Base-by-base conservation (phyloP, 495 filamentous ascomycete genomes). In the Entonaema liquescens region DNA sequence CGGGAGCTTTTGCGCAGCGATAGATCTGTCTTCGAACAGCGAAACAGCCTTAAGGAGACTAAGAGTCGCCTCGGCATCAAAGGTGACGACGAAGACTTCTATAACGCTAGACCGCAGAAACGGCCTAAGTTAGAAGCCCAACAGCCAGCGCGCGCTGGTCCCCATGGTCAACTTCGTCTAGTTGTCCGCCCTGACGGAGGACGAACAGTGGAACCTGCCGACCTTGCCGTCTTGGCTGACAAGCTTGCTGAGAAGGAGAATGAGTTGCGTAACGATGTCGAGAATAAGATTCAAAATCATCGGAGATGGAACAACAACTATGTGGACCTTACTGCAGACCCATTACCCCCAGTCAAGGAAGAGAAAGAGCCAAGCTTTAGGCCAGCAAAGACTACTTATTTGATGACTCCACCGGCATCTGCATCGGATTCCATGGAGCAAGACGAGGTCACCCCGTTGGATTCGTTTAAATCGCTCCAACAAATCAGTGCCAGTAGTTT, bases 31-130 rank as follows among this genome's bases (percentile, higher is more conserved):
- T 98, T 97, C 81, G 85, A 93, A 74, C 86, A 94, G 73, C 89
- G 96, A 31, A 82, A 86, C 40, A 87, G 88, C 74, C 86, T 98
- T 54, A 94, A 94, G 83, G 89, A 94, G 61, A 88, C 89, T 75
- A 98, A 98, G 84, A 85, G 91, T 74, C 93, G 92, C 76, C 86
- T 97, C 56, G 89, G 90, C 70, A 92, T 97, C 82, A 97, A 94
- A 84, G 89, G 89, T 60, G 92, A 95, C 65, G 95, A 98, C 78
- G 96, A 98, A 71, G 95, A 98, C 74, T 87, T 98, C 71, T 90
- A 96, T 83, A 95, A 95, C 79, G 91, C 94, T 75, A 95, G 95
- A 88, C 84, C 91, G 70, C 92, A 89, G 67, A 93, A 92, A 81
- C 89, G 90, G 79, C 92, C 91, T 75, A 76, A 63, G 44, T 63